These are phyloP conservation scores for Marsdenia floribunda DNA, from an alignment of 257 asterid species.

Conservation along the genomic window DNA sequence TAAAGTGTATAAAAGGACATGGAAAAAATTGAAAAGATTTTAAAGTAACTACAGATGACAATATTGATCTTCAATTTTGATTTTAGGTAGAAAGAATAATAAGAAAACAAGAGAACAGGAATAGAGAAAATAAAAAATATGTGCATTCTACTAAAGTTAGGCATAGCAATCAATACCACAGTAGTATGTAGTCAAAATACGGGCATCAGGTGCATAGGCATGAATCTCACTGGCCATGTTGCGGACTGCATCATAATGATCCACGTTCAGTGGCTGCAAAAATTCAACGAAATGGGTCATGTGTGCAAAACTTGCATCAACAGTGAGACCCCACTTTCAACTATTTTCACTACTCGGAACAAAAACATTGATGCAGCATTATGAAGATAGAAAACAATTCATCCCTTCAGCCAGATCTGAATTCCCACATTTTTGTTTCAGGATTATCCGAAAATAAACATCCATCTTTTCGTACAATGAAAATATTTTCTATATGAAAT, in stretches of 20 bases:
- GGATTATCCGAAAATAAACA: neutral
- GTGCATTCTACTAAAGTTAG: constrained; percentile 12
- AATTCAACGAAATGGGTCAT: constrained; percentile 21
- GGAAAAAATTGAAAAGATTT: neutral
- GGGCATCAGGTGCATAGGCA: constrained; percentile 98
- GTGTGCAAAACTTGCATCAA: neutral
- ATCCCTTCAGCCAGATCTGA: neutral
- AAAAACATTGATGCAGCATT: neutral
- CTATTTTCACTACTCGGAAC: neutral
- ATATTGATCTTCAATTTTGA: neutral
- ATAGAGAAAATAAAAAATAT: neutral
- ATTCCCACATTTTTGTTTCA: neutral
- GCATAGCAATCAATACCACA: constrained; percentile 48
- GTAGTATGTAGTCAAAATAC: constrained; percentile 89
- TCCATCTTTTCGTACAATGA: neutral
- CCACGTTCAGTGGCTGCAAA: constrained; percentile 78
- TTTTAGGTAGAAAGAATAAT: neutral
- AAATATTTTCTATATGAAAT: neutral
- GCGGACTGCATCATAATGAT: constrained; percentile 77
- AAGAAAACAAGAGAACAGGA: neutral
- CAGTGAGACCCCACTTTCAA: neutral
- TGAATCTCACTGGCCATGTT: constrained; percentile 91
- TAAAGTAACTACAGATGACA: neutral
- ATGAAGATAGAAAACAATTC: neutral
- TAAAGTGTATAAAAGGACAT: neutral